Base-by-base conservation (phyloP, 2,329 filamentous ascomycete genomes). In the Paraphoma sp. region DNA sequence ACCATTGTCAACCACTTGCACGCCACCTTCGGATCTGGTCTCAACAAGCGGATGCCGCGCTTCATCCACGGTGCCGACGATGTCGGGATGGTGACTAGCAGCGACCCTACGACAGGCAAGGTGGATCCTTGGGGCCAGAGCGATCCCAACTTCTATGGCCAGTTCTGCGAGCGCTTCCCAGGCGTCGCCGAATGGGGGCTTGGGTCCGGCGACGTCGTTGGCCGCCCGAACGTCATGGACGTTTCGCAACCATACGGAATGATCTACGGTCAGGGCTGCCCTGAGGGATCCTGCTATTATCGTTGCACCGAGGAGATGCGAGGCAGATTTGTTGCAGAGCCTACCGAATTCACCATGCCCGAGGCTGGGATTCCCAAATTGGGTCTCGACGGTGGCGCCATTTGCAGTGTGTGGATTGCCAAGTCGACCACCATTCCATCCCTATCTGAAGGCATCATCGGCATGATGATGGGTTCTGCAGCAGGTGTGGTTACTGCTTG, bases 321-420 rank as follows among this genome's bases (percentile, higher is more conserved):
- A 48, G 92, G 93, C 14, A 88, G 88, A 16, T 94, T 93, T 65
- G 80, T 97, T 31, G 84, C 83, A 17, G 81, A 84, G 46, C 86
- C 88, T 7, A 83, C 83, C 16, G 83, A 85, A 17, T 80, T 87
- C 16, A 83, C 86, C 11, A 83, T 87, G 49, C 87, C 87, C 6
- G 82, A 87, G 58, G 80, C 86, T 28, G 93, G 93, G 41, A 91
- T 97, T 29, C 93, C 93, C 2, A 87, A 87, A 50, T 84, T 96
- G 16, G 87, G 89, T 1, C 84, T 87, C 57, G 82, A 89, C 49
- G 84, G 82, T 0, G 90, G 95, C 59, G 87, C 89, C 1, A 84
- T 95, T 16, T 91, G 87, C 63, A 87, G 89, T 41, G 87, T 96
- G 3, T 98, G 94, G 94, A 89, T 97, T 62, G 92, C 93, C 36